Conservation (phyloP, 495 filamentous ascomycete genomes). For the Podospora fimiseda region DNA sequence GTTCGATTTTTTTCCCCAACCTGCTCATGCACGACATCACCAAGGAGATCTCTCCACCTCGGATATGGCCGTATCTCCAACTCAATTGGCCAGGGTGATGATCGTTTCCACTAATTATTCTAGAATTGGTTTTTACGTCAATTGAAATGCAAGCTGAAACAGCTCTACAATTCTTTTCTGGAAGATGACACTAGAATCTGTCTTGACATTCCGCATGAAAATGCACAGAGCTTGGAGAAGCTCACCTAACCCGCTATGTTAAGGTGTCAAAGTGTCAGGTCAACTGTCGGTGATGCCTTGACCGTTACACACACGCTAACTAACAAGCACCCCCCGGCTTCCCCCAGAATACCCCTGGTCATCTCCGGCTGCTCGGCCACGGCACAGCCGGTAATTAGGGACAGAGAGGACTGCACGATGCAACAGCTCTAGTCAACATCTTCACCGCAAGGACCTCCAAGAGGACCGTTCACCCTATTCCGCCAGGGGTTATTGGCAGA, state of each 20-base stretch:
- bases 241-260: conserved; percentile 1
- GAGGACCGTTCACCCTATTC: background rate
- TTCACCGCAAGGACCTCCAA: background rate
- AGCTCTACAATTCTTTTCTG: background rate
- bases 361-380: conserved; percentile 22
- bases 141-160: background rate
- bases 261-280: conserved; percentile 3
- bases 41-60: background rate
- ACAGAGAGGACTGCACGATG: conserved; percentile 1
- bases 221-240: background rate
- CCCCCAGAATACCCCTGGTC: background rate
- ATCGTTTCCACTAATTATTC: background rate
- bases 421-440: background rate
- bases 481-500: background rate
- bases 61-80: background rate
- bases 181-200: background rate
- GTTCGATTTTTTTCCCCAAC: background rate
- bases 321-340: too few species aligned
- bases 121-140: background rate
- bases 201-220: conserved; percentile 1
- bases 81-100: background rate
- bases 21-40: conserved; percentile 1
- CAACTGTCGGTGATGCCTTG: background rate
- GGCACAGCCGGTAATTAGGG: conserved; percentile 24
- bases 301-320: conserved; percentile 1